Evolutionary conservation across 2,329 filamentous ascomycete species (phyloP).

Genomic region (Phialophora tarda): DNA sequence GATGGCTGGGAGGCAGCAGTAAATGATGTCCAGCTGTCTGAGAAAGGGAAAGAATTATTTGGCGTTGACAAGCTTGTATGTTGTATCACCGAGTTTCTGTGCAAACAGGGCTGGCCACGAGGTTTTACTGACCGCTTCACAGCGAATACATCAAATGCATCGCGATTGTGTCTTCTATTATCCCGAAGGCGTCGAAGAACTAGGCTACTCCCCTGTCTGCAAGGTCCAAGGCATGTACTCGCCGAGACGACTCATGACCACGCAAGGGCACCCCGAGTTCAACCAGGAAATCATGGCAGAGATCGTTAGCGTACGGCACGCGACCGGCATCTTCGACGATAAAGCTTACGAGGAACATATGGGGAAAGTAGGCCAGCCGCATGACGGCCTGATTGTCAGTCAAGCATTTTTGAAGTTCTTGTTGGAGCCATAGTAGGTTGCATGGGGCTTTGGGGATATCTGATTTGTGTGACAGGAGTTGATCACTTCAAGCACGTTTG

Average conservation of each 20-base stretch:
- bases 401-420: slow-evolving; percentile 78
- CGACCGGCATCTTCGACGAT: slow-evolving; percentile 71
- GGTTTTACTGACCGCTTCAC: not conserved
- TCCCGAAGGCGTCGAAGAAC: slow-evolving; percentile 64
- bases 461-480: not conserved
- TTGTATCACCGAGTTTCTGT: slow-evolving; percentile 23
- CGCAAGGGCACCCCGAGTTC: slow-evolving; percentile 90
- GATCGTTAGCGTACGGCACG: slow-evolving; percentile 68
- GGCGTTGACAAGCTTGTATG: slow-evolving; percentile 66
- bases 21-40: slow-evolving; percentile 69
- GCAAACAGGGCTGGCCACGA: not conserved
- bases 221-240: slow-evolving; percentile 80
- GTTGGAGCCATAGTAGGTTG: slow-evolving; percentile 52
- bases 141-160: slow-evolving; percentile 81
- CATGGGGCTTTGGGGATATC: not conserved
- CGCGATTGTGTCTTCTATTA: slow-evolving; percentile 73
- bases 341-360: slow-evolving; percentile 72
- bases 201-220: slow-evolving; percentile 71
- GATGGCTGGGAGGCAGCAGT: slow-evolving; percentile 84
- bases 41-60: slow-evolving; percentile 74
- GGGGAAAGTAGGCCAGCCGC: slow-evolving; percentile 66
- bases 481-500: not conserved
- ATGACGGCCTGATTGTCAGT: slow-evolving; percentile 80
- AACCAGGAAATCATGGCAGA: slow-evolving; percentile 72
- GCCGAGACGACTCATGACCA: slow-evolving; percentile 69